Conservation (phyloP, 371 early-diverging fungal species). For the Neoconidiobolus thromboides region DNA sequence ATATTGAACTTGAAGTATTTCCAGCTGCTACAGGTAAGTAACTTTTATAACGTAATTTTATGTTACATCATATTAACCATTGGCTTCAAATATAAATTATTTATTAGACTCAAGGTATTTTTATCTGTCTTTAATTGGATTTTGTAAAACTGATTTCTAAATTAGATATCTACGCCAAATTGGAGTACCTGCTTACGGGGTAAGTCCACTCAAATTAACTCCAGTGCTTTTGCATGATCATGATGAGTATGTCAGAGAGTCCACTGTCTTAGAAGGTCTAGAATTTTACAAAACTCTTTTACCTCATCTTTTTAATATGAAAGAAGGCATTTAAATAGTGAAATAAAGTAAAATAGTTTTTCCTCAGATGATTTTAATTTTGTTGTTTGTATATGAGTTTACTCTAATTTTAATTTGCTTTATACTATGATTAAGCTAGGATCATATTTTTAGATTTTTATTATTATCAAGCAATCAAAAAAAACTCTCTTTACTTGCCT, state of each 20-base stretch:
- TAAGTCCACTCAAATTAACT: slow-evolving; percentile 46
- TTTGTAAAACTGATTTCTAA: not conserved
- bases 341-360: too few relatives aligned
- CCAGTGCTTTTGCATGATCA: slow-evolving; percentile 55
- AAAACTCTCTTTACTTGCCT: too few relatives aligned
- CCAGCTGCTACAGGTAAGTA: slow-evolving; percentile 29
- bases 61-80: not conserved
- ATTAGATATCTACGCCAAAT: slow-evolving; percentile 22
- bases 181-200: slow-evolving; percentile 48
- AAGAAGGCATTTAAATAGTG: too few relatives aligned
- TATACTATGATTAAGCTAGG: too few relatives aligned
- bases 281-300: slow-evolving; percentile 27
- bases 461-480: too few relatives aligned
- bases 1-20: slow-evolving; percentile 46
- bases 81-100: not conserved
- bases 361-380: too few relatives aligned
- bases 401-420: too few relatives aligned
- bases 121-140: not conserved
- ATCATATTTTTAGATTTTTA: too few relatives aligned
- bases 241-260: slow-evolving; percentile 54
- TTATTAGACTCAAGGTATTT: not conserved
- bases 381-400: too few relatives aligned
- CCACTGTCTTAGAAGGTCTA: slow-evolving; percentile 38
- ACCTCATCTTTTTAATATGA: not conserved
- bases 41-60: too few relatives aligned